Base-by-base conservation (phyloP, 2,329 filamentous ascomycete genomes). In the Cladobotryum protrusum region DNA sequence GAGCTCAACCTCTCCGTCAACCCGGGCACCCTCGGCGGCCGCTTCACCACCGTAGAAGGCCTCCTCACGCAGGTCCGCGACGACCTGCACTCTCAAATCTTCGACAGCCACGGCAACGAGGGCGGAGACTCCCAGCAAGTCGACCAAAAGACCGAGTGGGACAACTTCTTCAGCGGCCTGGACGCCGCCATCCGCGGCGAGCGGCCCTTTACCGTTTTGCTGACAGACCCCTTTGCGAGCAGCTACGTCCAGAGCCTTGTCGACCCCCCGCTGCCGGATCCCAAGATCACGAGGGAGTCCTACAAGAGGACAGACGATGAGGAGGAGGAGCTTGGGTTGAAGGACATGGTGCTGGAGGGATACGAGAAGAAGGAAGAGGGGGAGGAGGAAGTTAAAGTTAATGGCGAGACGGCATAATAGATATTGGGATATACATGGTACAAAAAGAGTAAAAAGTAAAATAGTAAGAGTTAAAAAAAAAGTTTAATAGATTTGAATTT, bases 31-130 rank as follows among this genome's bases (percentile, higher is more conserved):
- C 82, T 99, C 15, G 93, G 93, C 53, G 93, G 93, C 15, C 85
- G 93, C 51, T 99, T 99, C 75, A 99, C 93, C 17, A 99, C 93
- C 1, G 85, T 99, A 17, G 93, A 99, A 69, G 93, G 93, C 54
- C 81, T 97, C 17, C 76, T 97, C 48, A 93, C 89, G 0, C 89
- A 99, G 65, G 88, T 99, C 52, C 87, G 91, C 54, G 85, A 93
- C 64, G 92, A 99, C 67, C 78, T 99, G 19, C 86, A 85, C 64
- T 81, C 79, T 44, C 89, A 95, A 63, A 95, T 97, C 55, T 99
- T 95, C 68, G 82, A 95, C 59, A 72, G 80, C 14, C 86, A 89
- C 66, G 74, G 74, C 36, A 67, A 71, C 47, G 62, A 63, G 17
- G 84, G 82, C n/a, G 89, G 89, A 33, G 93, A 99, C 72, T 93